Evolutionary conservation across 2,329 filamentous ascomycete genomes (phyloP).

Genomic region (Aspergillus arachidicola): DNA sequence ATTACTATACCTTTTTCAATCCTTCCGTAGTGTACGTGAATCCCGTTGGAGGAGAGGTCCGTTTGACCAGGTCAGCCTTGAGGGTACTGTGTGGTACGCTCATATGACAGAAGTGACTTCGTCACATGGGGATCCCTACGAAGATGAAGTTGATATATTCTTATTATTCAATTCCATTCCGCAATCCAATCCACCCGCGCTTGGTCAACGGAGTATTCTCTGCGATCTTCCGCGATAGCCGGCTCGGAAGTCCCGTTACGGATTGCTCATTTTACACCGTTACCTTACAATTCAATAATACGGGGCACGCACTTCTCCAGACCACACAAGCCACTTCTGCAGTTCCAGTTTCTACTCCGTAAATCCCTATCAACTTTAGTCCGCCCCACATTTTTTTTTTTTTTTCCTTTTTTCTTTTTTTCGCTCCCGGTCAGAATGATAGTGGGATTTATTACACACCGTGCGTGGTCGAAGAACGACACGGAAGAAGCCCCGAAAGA

Average conservation of each 20-base stretch:
- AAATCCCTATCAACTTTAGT: slow-evolving; percentile 23
- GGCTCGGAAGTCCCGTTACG: slow-evolving; percentile 15
- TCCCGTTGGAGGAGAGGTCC: background rate
- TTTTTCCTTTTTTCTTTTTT: slow-evolving; percentile 13
- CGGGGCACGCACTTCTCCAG: slow-evolving; percentile 28
- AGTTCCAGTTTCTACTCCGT: slow-evolving; percentile 23
- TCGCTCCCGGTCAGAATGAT: slow-evolving; percentile 13
- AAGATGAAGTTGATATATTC: background rate
- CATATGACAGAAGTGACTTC: slow-evolving; percentile 16
- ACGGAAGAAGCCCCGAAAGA: slow-evolving; percentile 16
- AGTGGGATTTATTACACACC: slow-evolving; percentile 14
- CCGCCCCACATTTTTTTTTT: slow-evolving; percentile 18
- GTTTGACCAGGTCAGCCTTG: slow-evolving; percentile 15
- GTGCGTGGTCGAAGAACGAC: slow-evolving; percentile 18
- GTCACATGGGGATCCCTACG: slow-evolving; percentile 19
- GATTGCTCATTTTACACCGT: slow-evolving; percentile 15
- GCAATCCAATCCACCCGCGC: slow-evolving; percentile 1
- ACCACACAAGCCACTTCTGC: slow-evolving; percentile 26
- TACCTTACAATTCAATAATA: slow-evolving; percentile 12
- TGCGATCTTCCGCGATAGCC: slow-evolving; percentile 30
- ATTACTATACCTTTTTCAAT: background rate
- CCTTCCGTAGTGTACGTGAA: background rate
- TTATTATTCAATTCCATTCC: slow-evolving; percentile 3
- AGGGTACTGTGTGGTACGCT: slow-evolving; percentile 7
- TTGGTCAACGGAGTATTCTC: slow-evolving; percentile 13